Evolutionary conservation across 192 early-diverging fungal species (phyloP), one percentile per base, ranked within the genome.

Genomic region (Umbelopsis vinacea): DNA sequence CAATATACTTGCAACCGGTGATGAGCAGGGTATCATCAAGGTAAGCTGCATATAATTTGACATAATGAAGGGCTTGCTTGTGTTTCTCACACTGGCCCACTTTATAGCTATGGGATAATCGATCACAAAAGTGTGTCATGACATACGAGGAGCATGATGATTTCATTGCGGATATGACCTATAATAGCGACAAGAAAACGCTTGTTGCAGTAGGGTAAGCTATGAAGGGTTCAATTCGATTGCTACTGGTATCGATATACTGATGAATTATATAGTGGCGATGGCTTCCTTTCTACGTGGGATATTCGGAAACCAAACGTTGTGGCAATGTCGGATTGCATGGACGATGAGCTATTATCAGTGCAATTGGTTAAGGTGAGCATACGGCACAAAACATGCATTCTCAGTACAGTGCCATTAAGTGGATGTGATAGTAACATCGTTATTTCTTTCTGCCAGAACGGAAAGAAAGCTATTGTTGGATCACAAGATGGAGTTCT

Each of bases 341-440:
- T 95, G 84, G 98, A 98, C 43, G 96, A 97, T 78, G 98, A 98
- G 74, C 85, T 98, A 46, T 76, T 99, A 52, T 97, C 92, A 24
- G 85, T 98, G 21, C 75, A 76, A 4, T 76, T 94, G 54, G 87
- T 95, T 11, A 88, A 89, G 71, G 89, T 90, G 71, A 70, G 52
- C 48, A 22, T 1, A 11, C 11, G 40, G 6, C 29, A 11, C 5
- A 17, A 23, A 46, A 38, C 14, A 45, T 9, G 23, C 1, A 22
- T 8, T 54, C 7, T 24, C 22, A 22, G 22, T 54, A 1, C 23
- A 54, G 23, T 26, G 1, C 11, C 1, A 0, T 43, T 6, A 11
- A 12, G 8, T 43, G 40, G 11, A 43, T 43, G 11, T 43, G 11
- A 6, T 43, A 43, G 40, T 1, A 43, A 43, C 3, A 1, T 29